A percentile compares a stretch with the other conserved stretches of the same genome.
phyloP scores from a whole-genome alignment of 176 grass and related monocot genomes.

The Avena eriantha region DNA sequence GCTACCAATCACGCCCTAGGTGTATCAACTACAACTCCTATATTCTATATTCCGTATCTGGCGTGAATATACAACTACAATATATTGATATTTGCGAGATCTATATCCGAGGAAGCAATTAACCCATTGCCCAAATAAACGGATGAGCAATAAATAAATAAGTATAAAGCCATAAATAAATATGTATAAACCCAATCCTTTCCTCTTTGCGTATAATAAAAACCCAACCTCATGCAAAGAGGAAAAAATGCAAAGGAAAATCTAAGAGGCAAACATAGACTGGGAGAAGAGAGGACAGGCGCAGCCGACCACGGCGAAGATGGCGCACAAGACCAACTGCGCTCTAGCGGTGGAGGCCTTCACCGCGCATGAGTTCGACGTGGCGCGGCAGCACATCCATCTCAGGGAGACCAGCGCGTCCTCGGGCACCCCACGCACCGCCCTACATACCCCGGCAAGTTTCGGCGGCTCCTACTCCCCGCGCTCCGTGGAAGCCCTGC shows the following conservation, averaged over 20 bases:
- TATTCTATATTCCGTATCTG: too few species aligned
- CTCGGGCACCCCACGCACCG: neutral
- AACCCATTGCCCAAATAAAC: too few species aligned
- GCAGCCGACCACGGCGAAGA: neutral
- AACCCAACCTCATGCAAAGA: neutral
- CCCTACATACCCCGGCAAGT: neutral
- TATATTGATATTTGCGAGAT: too few species aligned
- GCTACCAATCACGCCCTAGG: too few species aligned
- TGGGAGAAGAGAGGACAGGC: neutral
- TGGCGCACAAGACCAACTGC: neutral
- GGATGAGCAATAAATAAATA: too few species aligned
- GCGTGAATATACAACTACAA: too few species aligned
- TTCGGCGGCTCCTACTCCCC: neutral
- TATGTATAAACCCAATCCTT: neutral
- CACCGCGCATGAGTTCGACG: slow-evolving; percentile 53
- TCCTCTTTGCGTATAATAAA: neutral
- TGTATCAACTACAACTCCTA: too few species aligned
- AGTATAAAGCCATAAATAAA: neutral
- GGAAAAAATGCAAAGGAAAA: neutral
- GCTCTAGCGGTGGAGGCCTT: slow-evolving; percentile 13
- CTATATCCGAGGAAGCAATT: too few species aligned
- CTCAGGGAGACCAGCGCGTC: slow-evolving; percentile 53
- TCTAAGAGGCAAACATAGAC: too few species aligned
- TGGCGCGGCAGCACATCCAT: slow-evolving; percentile 34
- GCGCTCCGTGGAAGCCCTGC: slow-evolving; percentile 43